phyloP scores from a whole-genome alignment of 208 protist genomes.

The Leishmania lainsoni region DNA sequence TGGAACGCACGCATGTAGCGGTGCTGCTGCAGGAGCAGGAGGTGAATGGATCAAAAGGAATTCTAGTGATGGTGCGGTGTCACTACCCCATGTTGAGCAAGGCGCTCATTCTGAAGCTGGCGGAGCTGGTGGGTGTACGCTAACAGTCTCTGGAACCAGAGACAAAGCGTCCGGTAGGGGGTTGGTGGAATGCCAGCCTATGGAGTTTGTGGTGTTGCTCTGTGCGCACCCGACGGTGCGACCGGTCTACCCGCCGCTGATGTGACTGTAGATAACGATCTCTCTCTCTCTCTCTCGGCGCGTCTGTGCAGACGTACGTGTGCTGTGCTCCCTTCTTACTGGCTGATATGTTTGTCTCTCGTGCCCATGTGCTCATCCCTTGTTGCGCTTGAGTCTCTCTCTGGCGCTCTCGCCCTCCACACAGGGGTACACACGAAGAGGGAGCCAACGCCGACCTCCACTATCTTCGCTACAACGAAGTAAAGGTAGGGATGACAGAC shows the following conservation, averaged over 20 bases:
- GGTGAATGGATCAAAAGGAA: conserved; percentile 39
- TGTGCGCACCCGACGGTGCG: not conserved
- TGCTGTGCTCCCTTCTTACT: not conserved
- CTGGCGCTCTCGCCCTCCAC: not conserved
- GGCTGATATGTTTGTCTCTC: not conserved
- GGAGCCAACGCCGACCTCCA: not conserved
- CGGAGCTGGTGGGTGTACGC: conserved; percentile 25
- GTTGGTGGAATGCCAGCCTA: not conserved
- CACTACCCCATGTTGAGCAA: conserved; percentile 52
- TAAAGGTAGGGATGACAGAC: not conserved
- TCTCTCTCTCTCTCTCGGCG: not conserved
- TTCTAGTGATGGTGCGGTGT: conserved; percentile 52
- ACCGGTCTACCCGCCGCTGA: not conserved
- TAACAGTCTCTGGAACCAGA: not conserved
- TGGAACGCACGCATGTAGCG: conserved; percentile 50
- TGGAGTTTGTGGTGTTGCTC: not conserved
- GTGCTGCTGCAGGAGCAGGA: conserved; percentile 64
- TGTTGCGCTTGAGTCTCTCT: not conserved
- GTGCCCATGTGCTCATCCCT: not conserved
- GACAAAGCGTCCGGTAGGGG: not conserved
- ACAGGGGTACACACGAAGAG: not conserved
- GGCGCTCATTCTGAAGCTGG: conserved; percentile 61
- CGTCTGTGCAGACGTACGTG: not conserved
- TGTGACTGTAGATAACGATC: not conserved
- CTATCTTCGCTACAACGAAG: not conserved